Percentiles rank a stretch among this genome's conserved stretches.
These are phyloP conservation scores for Leishmania gerbilli DNA, from an alignment of 208 protist species.

Conservation along the genomic window DNA sequence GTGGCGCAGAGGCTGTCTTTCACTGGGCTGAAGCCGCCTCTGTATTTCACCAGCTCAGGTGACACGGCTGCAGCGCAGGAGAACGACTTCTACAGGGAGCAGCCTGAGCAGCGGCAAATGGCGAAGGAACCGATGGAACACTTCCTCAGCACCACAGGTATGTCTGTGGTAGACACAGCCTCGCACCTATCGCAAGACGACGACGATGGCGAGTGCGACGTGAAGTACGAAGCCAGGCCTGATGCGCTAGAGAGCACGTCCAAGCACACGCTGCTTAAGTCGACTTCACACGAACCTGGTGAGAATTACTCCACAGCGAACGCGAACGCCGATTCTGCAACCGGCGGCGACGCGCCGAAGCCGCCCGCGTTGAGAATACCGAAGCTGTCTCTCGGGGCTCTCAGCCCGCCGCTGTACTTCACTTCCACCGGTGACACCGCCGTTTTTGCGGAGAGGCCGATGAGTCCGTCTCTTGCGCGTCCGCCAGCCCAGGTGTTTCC, in stretches of 20 bases:
- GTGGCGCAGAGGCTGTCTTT: conserved; percentile 39
- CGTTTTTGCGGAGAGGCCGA: conserved; percentile 29
- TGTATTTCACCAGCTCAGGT: conserved; percentile 51
- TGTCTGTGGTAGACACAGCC: conserved; percentile 15
- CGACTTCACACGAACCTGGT: neutral
- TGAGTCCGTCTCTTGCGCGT: neutral
- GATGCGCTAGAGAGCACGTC: neutral
- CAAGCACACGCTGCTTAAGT: neutral
- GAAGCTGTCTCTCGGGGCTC: conserved; percentile 43
- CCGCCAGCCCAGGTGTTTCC: neutral
- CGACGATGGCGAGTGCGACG: conserved; percentile 4
- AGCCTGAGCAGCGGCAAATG: conserved; percentile 19
- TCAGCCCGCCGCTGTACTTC: conserved; percentile 66
- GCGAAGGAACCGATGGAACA: conserved; percentile 10
- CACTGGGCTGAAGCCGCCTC: conserved; percentile 34
- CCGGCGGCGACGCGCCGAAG: neutral
- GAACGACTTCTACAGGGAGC: conserved; percentile 33
- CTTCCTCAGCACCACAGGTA: conserved; percentile 9
- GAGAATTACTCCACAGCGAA: neutral
- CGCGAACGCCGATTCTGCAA: neutral
- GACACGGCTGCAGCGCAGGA: conserved; percentile 47
- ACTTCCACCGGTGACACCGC: conserved; percentile 61
- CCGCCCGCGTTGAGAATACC: conserved; percentile 37
- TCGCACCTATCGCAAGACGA: conserved; percentile 23
- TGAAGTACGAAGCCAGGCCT: conserved; percentile 18